Evolutionary conservation across 129 eudicot genomes (phyloP).

Genomic region (carrot (Daucus carota)): DH1_v3.0 NC_030382.2:48353501-48354000

Average conservation of each 20-base stretch:
- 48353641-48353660: slow-evolving; percentile 53
- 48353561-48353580: slow-evolving; percentile 36
- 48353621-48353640: slow-evolving; percentile 45
- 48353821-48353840: too few relatives aligned
- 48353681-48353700: background rate
- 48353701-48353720: background rate
- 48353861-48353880: too few relatives aligned
- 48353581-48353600: slow-evolving; percentile 47
- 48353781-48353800: background rate
- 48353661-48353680: background rate
- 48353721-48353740: background rate
- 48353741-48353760: background rate
- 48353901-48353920: background rate
- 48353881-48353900: too few relatives aligned
- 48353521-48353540: background rate
- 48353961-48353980: background rate
- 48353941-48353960: background rate
- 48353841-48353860: too few relatives aligned
- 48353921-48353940: background rate
- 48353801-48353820: background rate
- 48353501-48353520: background rate
- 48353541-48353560: slow-evolving; percentile 40
- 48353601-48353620: slow-evolving; percentile 48
- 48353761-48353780: background rate
- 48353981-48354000: too few relatives aligned